These are phyloP conservation scores for Cunninghamia lanceolata DNA, from an alignment of 75 land plant species.

Conservation along the genomic window DNA sequence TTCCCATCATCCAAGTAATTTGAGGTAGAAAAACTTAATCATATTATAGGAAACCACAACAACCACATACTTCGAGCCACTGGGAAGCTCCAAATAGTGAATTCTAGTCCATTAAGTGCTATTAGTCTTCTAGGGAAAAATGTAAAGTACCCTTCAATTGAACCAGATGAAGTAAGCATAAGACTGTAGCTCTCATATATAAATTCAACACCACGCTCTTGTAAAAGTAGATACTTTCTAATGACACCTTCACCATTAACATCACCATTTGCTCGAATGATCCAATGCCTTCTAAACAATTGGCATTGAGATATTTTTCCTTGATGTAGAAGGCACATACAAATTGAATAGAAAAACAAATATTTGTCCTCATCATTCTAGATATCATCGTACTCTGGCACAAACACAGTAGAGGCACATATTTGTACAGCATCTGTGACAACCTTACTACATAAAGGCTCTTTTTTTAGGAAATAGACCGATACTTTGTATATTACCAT, in stretches of 20 bases:
- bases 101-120: too few species aligned
- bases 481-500: too few species aligned
- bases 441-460: too few species aligned
- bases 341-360: slow-evolving; percentile 81
- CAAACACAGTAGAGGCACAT: slow-evolving; percentile 81
- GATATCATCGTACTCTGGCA: slow-evolving; percentile 59
- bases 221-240: slow-evolving; percentile 79
- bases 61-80: too few species aligned
- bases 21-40: too few species aligned
- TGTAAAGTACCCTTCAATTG: slow-evolving; percentile 80
- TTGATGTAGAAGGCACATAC: slow-evolving; percentile 66
- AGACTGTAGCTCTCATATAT: slow-evolving; percentile 75
- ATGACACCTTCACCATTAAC: slow-evolving; percentile 75
- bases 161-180: slow-evolving; percentile 46
- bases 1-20: too few species aligned
- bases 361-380: slow-evolving; percentile 27
- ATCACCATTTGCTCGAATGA: slow-evolving; percentile 54
- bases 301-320: slow-evolving; percentile 63
- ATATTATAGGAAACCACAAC: too few species aligned
- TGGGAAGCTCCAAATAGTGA: too few species aligned
- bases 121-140: slow-evolving; percentile 97
- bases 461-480: too few species aligned
- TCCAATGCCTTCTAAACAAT: slow-evolving; percentile 78
- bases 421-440: too few species aligned
- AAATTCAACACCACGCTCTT: slow-evolving; percentile 52